These are phyloP conservation scores for Polygonum maritimum DNA, from an alignment of 148 eudicot genomes.

Conservation along the genomic window DNA sequence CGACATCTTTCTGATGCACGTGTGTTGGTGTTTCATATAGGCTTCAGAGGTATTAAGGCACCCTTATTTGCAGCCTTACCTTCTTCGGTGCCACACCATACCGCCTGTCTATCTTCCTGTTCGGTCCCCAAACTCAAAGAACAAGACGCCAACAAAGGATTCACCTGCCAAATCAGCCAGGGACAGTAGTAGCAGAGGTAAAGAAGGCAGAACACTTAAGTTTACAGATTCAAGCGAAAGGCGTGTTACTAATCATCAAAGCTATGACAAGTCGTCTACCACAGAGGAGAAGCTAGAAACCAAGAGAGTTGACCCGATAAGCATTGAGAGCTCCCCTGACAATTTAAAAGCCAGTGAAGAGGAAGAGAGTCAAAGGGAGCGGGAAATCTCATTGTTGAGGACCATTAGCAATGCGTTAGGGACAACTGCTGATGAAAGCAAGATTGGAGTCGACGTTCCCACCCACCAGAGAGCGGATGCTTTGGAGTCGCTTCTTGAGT, in stretches of 20 bases:
- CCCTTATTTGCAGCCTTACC: constrained; percentile 41
- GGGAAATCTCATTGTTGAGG: constrained; percentile 28
- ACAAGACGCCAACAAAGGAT: neutral
- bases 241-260: constrained; percentile 19
- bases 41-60: constrained; percentile 43
- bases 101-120: constrained; percentile 30
- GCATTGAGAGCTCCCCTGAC: constrained; percentile 23
- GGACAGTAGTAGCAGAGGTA: constrained; percentile 22
- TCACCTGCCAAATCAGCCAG: constrained; percentile 10
- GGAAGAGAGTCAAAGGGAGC: constrained; percentile 19
- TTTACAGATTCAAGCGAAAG: constrained; percentile 23
- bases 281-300: constrained; percentile 60
- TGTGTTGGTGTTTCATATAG: constrained; percentile 9
- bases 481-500: constrained; percentile 80
- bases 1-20: neutral
- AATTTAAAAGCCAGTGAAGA: constrained; percentile 15
- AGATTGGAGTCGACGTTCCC: constrained; percentile 35
- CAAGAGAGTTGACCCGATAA: constrained; percentile 74
- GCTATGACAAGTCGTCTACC: constrained; percentile 28
- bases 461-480: constrained; percentile 72
- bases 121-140: constrained; percentile 16
- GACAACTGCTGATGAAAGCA: constrained; percentile 24
- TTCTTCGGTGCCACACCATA: constrained; percentile 29
- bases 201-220: constrained; percentile 25
- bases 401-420: constrained; percentile 14